A percentile compares a stretch with the other conserved stretches of the same genome.
phyloP scores from a whole-genome alignment of 1,284 basidiomycete genomes.

The Tremellales sp. region DNA sequence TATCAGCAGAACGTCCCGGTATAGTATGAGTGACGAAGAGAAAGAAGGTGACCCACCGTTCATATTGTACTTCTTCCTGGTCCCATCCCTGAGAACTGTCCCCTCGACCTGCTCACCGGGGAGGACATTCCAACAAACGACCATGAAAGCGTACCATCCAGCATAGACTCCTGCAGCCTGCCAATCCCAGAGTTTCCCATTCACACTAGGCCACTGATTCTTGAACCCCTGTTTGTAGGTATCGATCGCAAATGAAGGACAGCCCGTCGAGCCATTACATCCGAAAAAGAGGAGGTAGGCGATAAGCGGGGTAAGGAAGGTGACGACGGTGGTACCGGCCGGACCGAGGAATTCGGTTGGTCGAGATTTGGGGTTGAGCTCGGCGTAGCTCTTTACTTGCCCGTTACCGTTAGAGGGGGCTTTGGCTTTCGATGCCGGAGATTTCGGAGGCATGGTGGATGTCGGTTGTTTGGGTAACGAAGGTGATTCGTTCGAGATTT shows the following conservation, averaged over 20 bases:
- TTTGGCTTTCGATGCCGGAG: too few species aligned
- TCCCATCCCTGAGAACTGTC: conserved; percentile 69
- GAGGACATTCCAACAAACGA: conserved; percentile 75
- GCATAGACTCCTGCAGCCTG: conserved; percentile 72
- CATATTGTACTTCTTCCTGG: conserved; percentile 81
- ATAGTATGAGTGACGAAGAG: too few species aligned
- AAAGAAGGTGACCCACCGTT: conserved; percentile 66
- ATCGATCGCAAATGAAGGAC: conserved; percentile 58
- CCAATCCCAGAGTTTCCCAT: conserved; percentile 66
- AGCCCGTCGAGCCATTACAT: conserved; percentile 75
- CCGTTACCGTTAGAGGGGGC: too few species aligned
- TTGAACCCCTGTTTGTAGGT: conserved; percentile 14
- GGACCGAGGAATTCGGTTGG: conserved; percentile 84
- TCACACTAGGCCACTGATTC: conserved; percentile 19
- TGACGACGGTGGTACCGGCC: conserved; percentile 69
- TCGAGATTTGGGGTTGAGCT: conserved; percentile 53
- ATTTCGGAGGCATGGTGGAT: too few species aligned
- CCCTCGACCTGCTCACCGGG: conserved; percentile 86
- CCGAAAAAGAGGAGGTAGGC: conserved; percentile 78
- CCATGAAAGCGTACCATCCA: conserved; percentile 84
- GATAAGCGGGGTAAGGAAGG: conserved; percentile 66
- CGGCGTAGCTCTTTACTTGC: too few species aligned
- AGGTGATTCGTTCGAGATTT: too few species aligned
- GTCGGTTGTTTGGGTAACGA: too few species aligned
- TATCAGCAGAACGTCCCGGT: background rate